phyloP scores from a whole-genome alignment of 1,284 basidiomycete genomes.

The Naganishia sp. region DNA sequence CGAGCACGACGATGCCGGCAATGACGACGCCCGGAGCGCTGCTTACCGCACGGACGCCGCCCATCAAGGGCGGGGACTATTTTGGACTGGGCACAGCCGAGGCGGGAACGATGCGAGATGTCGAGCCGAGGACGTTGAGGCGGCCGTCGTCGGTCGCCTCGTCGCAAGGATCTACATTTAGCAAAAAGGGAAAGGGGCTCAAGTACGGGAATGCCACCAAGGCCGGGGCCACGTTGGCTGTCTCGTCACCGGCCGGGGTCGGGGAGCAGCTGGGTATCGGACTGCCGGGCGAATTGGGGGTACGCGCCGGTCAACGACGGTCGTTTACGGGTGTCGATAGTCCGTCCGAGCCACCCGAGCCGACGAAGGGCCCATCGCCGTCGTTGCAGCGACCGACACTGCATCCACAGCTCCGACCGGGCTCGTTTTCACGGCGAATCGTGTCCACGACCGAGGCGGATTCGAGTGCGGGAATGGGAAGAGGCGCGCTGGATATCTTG shows the following conservation, averaged over 20 bases:
- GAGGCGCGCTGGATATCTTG: slow-evolving; percentile 33
- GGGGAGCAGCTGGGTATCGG: background rate
- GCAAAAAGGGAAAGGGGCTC: slow-evolving; percentile 26
- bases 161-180: slow-evolving; percentile 26
- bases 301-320: background rate
- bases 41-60: background rate
- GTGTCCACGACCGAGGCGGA: slow-evolving; percentile 7
- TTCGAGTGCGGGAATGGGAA: slow-evolving; percentile 20
- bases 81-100: background rate
- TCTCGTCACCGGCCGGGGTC: background rate
- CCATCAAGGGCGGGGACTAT: slow-evolving; percentile 3
- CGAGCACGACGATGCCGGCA: slow-evolving; percentile 21
- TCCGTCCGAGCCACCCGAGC: background rate
- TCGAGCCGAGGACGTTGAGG: background rate
- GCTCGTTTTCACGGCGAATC: slow-evolving; percentile 9
- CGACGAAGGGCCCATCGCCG: background rate
- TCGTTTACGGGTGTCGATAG: background rate
- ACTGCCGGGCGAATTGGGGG: background rate
- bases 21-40: slow-evolving; percentile 19
- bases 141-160: slow-evolving; percentile 27
- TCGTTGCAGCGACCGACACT: background rate
- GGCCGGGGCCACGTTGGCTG: slow-evolving; percentile 21
- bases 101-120: background rate
- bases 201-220: slow-evolving; percentile 27
- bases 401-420: slow-evolving; percentile 19